These are phyloP conservation scores for Wickerhamiella allomyrinae DNA, from an alignment of 805 yeast genomes.

Conservation along the genomic window DNA sequence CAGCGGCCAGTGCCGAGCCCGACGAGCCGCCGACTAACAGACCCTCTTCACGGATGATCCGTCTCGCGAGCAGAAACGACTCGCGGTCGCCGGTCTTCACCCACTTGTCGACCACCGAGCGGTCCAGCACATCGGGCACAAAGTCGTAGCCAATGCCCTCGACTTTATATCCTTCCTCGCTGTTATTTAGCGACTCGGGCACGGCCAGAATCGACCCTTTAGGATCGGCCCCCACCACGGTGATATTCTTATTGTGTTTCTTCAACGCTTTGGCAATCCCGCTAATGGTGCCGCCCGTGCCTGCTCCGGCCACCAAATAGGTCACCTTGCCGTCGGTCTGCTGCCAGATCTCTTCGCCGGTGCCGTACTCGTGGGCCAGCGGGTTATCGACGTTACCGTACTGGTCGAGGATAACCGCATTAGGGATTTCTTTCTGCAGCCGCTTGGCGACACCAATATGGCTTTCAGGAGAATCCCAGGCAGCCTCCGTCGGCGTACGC, in stretches of 20 bases:
- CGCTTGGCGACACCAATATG: slow-evolving; percentile 79
- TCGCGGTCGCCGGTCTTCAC: slow-evolving; percentile 75
- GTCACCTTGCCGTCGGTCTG: slow-evolving; percentile 60
- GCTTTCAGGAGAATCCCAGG: slow-evolving; percentile 84
- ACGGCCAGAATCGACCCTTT: slow-evolving; percentile 71
- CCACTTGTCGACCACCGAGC: slow-evolving; percentile 60
- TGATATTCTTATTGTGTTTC: slow-evolving; percentile 47
- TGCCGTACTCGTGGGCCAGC: slow-evolving; percentile 67
- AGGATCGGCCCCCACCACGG: slow-evolving; percentile 73
- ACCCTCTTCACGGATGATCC: slow-evolving; percentile 74
- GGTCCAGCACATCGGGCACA: slow-evolving; percentile 64
- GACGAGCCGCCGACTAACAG: slow-evolving; percentile 82
- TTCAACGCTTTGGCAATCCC: slow-evolving; percentile 70
- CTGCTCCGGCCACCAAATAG: slow-evolving; percentile 80
- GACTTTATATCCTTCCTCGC: slow-evolving; percentile 52
- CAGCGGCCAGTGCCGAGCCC: slow-evolving; percentile 72
- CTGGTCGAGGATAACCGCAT: slow-evolving; percentile 73
- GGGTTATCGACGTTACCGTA: slow-evolving; percentile 70
- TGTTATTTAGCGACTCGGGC: slow-evolving; percentile 55
- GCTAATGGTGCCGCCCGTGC: slow-evolving; percentile 84
- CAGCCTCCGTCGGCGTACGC: slow-evolving; percentile 85
- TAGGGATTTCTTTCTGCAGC: slow-evolving; percentile 69
- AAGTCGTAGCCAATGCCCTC: slow-evolving; percentile 90
- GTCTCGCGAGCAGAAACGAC: slow-evolving; percentile 66
- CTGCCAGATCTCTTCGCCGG: slow-evolving; percentile 75